Evolutionary conservation across 2,329 filamentous ascomycete genomes (phyloP).

Genomic region (Fusarium sarcochroum): DNA sequence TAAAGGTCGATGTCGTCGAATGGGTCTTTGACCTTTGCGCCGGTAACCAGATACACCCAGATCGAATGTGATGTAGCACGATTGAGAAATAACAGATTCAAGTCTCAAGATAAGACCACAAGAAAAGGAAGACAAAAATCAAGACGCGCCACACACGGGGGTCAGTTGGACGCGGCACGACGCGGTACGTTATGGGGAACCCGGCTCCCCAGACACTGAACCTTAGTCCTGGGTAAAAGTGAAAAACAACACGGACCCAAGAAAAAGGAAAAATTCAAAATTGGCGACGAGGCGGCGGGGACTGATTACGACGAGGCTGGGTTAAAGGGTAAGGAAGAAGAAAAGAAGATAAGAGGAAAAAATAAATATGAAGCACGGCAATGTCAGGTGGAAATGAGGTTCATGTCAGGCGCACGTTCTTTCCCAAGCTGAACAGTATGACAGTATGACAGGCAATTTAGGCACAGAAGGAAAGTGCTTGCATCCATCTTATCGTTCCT

Average conservation of each 20-base stretch:
- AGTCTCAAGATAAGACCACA: constrained; percentile 12
- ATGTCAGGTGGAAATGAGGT: constrained; percentile 42
- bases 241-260: constrained; percentile 14
- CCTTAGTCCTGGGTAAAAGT: constrained; percentile 8
- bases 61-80: constrained; percentile 4
- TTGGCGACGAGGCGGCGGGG: constrained; percentile 36
- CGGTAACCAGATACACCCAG: constrained; percentile 9
- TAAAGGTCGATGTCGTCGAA: constrained; percentile 15
- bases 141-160: constrained; percentile 22
- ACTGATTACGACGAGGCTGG: constrained; percentile 27
- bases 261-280: constrained; percentile 5
- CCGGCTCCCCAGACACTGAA: constrained; percentile 13
- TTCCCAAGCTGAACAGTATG: constrained; percentile 14
- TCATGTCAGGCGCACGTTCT: constrained; percentile 12
- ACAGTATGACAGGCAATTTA: background rate
- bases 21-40: background rate
- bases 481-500: background rate
- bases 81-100: constrained; percentile 7
- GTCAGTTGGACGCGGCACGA: constrained; percentile 32
- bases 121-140: constrained; percentile 6
- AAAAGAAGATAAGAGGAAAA: constrained; percentile 17
- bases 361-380: constrained; percentile 28
- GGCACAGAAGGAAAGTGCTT: constrained; percentile 16
- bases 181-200: constrained; percentile 28
- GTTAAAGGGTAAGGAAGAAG: constrained; percentile 11